These are phyloP conservation scores for Zizania latifolia DNA, from an alignment of 176 grass and related monocot genomes.

Conservation along the genomic window DNA sequence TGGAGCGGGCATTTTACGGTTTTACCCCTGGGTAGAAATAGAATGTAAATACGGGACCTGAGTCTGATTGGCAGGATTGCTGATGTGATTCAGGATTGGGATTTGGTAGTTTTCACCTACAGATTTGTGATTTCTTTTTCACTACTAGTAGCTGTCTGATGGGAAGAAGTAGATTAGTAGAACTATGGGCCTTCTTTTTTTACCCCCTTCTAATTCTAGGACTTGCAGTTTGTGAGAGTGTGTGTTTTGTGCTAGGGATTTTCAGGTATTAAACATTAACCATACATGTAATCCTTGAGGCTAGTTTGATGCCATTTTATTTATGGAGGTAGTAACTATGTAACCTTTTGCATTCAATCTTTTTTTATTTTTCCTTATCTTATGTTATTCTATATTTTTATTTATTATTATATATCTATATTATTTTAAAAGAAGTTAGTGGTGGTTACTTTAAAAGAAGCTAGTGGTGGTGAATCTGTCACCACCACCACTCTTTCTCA, in stretches of 20 bases:
- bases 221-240: not conserved
- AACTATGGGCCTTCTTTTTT: slow-evolving; percentile 44
- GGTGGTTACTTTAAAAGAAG: no score
- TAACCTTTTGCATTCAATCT: no score
- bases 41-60: slow-evolving; percentile 18
- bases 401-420: no score
- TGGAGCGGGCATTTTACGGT: not conserved
- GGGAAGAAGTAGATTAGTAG: no score
- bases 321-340: slow-evolving; percentile 20
- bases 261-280: not conserved
- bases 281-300: slow-evolving; percentile 23
- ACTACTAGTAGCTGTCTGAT: slow-evolving; percentile 13
- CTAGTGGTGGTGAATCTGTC: no score
- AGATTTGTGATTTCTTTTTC: slow-evolving; percentile 13
- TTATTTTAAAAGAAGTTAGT: no score
- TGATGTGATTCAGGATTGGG: not conserved
- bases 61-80: not conserved
- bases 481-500: no score
- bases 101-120: not conserved
- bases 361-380: no score
- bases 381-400: no score
- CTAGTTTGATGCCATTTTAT: not conserved
- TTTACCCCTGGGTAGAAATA: slow-evolving; percentile 12
- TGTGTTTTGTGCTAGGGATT: slow-evolving; percentile 3
- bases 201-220: slow-evolving; percentile 33